Conservation (phyloP, 352 stramenopile genomes). For the Phytophthora uliginosa region DNA sequence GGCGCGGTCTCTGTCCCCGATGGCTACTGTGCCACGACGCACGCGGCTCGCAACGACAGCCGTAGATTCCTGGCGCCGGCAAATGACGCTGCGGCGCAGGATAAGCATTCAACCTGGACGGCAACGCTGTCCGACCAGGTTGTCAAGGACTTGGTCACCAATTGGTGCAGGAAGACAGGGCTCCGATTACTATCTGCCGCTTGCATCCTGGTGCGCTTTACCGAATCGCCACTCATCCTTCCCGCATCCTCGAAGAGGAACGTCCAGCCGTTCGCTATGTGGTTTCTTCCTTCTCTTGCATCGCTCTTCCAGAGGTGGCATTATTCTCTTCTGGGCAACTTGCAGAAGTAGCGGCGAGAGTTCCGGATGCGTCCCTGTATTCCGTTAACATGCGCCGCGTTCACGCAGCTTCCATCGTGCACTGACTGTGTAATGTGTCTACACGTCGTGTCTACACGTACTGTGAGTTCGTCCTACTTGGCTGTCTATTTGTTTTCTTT, state of each 20-base stretch:
- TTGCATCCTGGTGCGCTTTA: too few species aligned
- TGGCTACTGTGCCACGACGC: slow-evolving; percentile 21
- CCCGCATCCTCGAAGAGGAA: not conserved
- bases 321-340: not conserved
- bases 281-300: not conserved
- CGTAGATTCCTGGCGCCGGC: slow-evolving; percentile 16
- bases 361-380: too few species aligned
- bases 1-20: slow-evolving; percentile 19
- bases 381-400: too few species aligned
- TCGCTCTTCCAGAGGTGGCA: not conserved
- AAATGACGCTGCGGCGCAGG: not conserved
- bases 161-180: not conserved
- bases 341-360: not conserved
- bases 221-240: not conserved
- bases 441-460: not conserved
- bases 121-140: slow-evolving; percentile 20
- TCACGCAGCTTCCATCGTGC: too few species aligned
- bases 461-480: slow-evolving; percentile 17
- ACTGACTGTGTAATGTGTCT: too few species aligned
- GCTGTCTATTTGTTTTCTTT: slow-evolving; percentile 46
- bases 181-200: too few species aligned
- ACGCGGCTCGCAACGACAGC: slow-evolving; percentile 17
- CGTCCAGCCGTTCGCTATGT: not conserved
- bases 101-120: slow-evolving; percentile 22
- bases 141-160: not conserved